Conservation (phyloP, 345 rosid genomes). For the Abelmoschus esculentus region DNA sequence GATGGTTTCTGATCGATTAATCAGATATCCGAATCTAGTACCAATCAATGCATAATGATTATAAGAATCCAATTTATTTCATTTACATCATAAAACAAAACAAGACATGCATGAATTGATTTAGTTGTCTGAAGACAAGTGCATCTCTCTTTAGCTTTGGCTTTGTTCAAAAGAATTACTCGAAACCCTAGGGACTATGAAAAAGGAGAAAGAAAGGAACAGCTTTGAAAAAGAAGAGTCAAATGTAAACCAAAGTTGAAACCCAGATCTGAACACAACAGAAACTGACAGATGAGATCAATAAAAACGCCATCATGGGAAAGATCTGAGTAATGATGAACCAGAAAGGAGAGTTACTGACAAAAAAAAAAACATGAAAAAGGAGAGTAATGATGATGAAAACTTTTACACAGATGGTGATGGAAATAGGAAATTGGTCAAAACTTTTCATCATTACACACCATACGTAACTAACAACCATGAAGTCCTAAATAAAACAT, state of each 20-base stretch:
- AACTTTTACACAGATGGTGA: slow-evolving; percentile 22
- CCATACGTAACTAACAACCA: slow-evolving; percentile 15
- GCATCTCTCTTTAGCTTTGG: too few species aligned
- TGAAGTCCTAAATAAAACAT: not conserved
- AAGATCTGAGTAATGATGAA: slow-evolving; percentile 23
- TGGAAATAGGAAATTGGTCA: slow-evolving; percentile 25
- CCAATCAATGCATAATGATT: too few species aligned
- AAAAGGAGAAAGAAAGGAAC: not conserved
- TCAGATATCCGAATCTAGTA: too few species aligned
- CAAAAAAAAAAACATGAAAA: slow-evolving; percentile 21
- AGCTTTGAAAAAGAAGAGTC: not conserved
- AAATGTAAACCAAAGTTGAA: slow-evolving; percentile 13
- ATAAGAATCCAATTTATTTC: too few species aligned
- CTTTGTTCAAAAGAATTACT: too few species aligned
- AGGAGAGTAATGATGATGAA: slow-evolving; percentile 40
- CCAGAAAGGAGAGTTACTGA: slow-evolving; percentile 20
- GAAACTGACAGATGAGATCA: slow-evolving; percentile 43
- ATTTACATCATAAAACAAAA: too few species aligned
- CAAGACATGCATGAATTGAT: too few species aligned
- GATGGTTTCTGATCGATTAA: too few species aligned
- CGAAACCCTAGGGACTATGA: slow-evolving; percentile 24
- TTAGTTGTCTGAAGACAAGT: too few species aligned
- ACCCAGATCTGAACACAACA: slow-evolving; percentile 33
- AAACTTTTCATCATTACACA: slow-evolving; percentile 54
- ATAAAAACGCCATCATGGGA: slow-evolving; percentile 28